phyloP scores from a whole-genome alignment of 2,329 filamentous ascomycete species.

The Epichloe brachyelytri region DNA sequence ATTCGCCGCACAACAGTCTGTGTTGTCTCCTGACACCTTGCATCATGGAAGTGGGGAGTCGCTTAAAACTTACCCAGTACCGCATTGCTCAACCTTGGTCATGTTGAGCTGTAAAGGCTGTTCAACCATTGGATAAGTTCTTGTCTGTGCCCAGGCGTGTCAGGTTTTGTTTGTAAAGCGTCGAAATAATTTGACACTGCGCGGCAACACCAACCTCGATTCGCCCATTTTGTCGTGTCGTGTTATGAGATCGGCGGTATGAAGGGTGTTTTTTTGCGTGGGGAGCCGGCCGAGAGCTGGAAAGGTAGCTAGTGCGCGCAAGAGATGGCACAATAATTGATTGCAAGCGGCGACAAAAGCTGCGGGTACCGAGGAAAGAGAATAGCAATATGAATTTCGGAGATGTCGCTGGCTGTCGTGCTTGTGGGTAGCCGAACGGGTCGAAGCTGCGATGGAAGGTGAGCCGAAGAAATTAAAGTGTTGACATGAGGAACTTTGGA shows the following conservation, averaged over 20 bases:
- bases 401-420: slow-evolving; percentile 2
- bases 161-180: slow-evolving; percentile 7
- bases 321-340: neutral
- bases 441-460: slow-evolving; percentile 7
- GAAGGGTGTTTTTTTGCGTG: neutral
- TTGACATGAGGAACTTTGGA: slow-evolving; percentile 1
- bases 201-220: slow-evolving; percentile 26
- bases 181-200: neutral
- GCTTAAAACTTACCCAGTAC: slow-evolving; percentile 63
- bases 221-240: slow-evolving; percentile 30
- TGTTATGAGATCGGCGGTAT: slow-evolving; percentile 5
- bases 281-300: neutral
- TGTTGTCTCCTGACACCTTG: neutral
- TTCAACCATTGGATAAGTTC: slow-evolving; percentile 95
- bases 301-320: neutral
- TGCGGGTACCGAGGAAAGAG: slow-evolving; percentile 2
- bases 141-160: slow-evolving; percentile 52
- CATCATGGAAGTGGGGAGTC: slow-evolving; percentile 6
- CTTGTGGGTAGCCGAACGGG: neutral
- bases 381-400: neutral
- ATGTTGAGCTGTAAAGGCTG: slow-evolving; percentile 97
- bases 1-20: neutral
- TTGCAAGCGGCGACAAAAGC: neutral
- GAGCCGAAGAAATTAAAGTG: slow-evolving; percentile 6
- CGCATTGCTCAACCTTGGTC: slow-evolving; percentile 97